phyloP scores from a whole-genome alignment of 2,329 filamentous ascomycete species.

The Periglandula ipomoeae region DNA sequence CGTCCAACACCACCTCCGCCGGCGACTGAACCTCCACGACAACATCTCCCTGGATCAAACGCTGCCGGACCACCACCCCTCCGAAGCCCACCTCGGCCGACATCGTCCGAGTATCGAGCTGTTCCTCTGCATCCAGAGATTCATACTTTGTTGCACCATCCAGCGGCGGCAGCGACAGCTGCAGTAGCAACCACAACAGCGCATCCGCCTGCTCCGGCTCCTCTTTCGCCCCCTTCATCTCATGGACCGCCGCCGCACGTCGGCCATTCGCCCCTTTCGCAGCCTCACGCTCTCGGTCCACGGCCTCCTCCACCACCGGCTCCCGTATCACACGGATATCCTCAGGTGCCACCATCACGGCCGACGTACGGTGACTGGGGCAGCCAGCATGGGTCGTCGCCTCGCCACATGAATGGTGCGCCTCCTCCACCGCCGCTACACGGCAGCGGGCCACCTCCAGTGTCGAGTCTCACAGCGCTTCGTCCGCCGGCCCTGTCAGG shows the following conservation, averaged over 20 bases:
- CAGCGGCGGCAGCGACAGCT: neutral
- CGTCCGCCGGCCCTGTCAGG: conserved; percentile 39
- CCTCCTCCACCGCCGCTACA: conserved; percentile 24
- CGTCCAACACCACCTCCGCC: conserved; percentile 13
- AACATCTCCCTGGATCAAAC: conserved; percentile 10
- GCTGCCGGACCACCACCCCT: conserved; percentile 14
- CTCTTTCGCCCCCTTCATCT: conserved; percentile 15
- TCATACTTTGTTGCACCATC: conserved; percentile 12
- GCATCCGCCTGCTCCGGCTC: conserved; percentile 6
- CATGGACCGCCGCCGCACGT: conserved; percentile 10
- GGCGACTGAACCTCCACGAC: conserved; percentile 13
- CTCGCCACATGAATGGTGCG: conserved; percentile 42
- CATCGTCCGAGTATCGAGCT: conserved; percentile 17
- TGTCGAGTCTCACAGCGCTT: conserved; percentile 33
- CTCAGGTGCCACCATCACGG: conserved; percentile 17
- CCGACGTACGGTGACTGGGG: conserved; percentile 37
- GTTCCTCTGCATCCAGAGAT: conserved; percentile 12
- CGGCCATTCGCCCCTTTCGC: conserved; percentile 10
- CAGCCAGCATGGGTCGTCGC: conserved; percentile 38
- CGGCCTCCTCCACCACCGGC: conserved; percentile 14
- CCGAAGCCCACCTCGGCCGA: conserved; percentile 19
- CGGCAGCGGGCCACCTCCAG: conserved; percentile 16
- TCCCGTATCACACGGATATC: conserved; percentile 17
- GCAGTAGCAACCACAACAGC: neutral
- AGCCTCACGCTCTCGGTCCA: conserved; percentile 18